Evolutionary conservation across 2,329 filamentous ascomycete species (phyloP), one percentile per base, ranked within the genome.

Genomic region (Amylocarpus encephaloides): DNA sequence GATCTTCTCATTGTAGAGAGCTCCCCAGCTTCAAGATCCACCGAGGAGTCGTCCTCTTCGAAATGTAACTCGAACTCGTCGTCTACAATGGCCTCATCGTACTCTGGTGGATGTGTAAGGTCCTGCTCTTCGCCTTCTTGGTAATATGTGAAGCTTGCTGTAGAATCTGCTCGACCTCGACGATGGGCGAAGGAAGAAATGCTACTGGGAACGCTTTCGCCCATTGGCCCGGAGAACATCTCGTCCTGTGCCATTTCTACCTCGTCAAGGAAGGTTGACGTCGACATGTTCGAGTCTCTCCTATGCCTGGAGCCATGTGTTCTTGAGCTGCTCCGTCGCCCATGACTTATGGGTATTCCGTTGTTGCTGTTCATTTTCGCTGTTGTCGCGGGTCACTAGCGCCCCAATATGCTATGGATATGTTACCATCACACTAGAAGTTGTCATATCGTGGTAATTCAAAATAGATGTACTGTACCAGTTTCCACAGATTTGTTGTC

Each of bases 211-310:
- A 98, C 80, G 65, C 90, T 96, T 71, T 98, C 93, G 48, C 90
- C 91, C 63, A 96, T 83, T 6, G 92, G 93, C 6, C 93, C 93
- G 19, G 92, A 85, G 70, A 92, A 98, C 43, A 93, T 88, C 79
- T 97, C 92, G 67, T 95, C 88, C 46, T 94, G 89, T 16, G 93
- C 92, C 93, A 98, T 97, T 67, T 96, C 92, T n/a, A 97, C 91
- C 68, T 95, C 89, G 59, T 89, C 89, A 61, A 95, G 85, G 60
- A 96, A 84, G 69, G 88, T 95, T 33, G 83, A 76, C 68, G 77
- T 82, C 70, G 86, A 89, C 62, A 82, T 75, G 62, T 88, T 88
- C 46, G 83, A 86, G 58, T 76, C 75, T 49, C 85, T 74, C 48
- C 83, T 75, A 68, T 88, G 88, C 48, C 51, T 68, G 59, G 51